Base-by-base conservation (phyloP, 2,329 filamentous ascomycete species). In the Metarhizium brunneum region DNA sequence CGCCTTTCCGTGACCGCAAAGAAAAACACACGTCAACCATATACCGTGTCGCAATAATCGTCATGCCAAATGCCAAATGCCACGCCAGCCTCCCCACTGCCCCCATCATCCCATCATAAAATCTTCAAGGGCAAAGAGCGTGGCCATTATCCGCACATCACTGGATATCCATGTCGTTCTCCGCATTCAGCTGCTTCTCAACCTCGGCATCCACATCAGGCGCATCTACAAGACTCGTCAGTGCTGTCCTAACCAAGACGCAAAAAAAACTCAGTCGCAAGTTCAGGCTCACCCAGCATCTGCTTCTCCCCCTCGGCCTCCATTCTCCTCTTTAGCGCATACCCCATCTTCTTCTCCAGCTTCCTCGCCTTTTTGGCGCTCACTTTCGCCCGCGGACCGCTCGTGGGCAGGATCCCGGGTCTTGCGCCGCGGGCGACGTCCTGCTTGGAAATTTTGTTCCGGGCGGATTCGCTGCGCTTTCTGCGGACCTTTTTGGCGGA, bases 281-380 rank as follows among this genome's bases (percentile, higher is more conserved):
- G 16, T 29, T 20, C n/a, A 18, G 40, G 64, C 67, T 49, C 49
- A 77, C 75, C 75, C 61, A 75, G 73, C 74, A 79, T 80, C 63
- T 67, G 75, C 3, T 74, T 73, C 60, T 77, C 77, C 13, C 76
- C 78, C 45, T 75, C 75, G 1, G 67, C 73, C 59, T 74, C 78
- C 65, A 74, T 74, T 68, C 76, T 80, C 57, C 81, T 71, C 72
- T 76, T 75, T 55, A 81, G 55, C 18, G 78, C 80, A 60, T 82
- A 71, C 2, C 71, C 73, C 66, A 80, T 64, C 69, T 76, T 74
- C 72, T 77, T 75, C 65, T 83, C 76, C 42, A 83, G 56, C 75
- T 83, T 83, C 59, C 75, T 72, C 65, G 71, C 69, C 74, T 77
- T 79, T 76, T 84, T 84, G 50, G 69, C 69, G 68, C 80, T 82